These are phyloP conservation scores for Gracilaria caudata DNA, from an alignment of 23 red algal genomes.

Conservation along the genomic window DNA sequence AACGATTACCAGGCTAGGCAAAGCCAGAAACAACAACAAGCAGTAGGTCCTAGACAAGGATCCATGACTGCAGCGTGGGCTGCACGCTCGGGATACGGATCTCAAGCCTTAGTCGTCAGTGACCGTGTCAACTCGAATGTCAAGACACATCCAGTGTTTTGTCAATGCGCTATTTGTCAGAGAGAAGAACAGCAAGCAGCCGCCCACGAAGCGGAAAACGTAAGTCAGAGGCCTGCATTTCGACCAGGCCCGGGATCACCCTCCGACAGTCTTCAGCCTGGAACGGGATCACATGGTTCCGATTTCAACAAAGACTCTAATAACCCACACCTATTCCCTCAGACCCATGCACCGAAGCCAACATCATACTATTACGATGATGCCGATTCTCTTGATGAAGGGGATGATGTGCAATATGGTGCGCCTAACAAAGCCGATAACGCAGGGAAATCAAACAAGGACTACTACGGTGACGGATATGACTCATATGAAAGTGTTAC, in stretches of 20 bases:
- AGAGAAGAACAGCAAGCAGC: slow-evolving; percentile 43
- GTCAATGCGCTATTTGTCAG: slow-evolving; percentile 66
- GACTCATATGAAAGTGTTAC: slow-evolving; percentile 68
- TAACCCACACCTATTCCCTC: neutral
- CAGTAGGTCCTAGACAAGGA: slow-evolving; percentile 15
- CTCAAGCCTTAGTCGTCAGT: slow-evolving; percentile 28
- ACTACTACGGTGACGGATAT: slow-evolving; percentile 40
- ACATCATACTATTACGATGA: slow-evolving; percentile 34
- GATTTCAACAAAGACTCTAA: neutral
- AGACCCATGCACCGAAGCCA: neutral
- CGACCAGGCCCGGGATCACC: neutral
- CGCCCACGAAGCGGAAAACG: slow-evolving; percentile 3
- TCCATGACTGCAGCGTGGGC: slow-evolving; percentile 63
- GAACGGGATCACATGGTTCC: neutral
- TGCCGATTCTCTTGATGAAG: slow-evolving; percentile 60
- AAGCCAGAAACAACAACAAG: slow-evolving; percentile 5
- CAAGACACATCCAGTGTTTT: slow-evolving; percentile 77
- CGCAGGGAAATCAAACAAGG: neutral
- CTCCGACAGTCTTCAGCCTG: neutral
- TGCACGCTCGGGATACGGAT: slow-evolving; percentile 22
- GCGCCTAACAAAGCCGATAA: neutral
- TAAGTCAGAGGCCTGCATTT: neutral
- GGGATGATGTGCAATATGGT: neutral
- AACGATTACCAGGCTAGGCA: slow-evolving; percentile 66
- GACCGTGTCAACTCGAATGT: neutral